phyloP scores from a whole-genome alignment of 2,329 filamentous ascomycete genomes.

The Botryotinia calthae region DNA sequence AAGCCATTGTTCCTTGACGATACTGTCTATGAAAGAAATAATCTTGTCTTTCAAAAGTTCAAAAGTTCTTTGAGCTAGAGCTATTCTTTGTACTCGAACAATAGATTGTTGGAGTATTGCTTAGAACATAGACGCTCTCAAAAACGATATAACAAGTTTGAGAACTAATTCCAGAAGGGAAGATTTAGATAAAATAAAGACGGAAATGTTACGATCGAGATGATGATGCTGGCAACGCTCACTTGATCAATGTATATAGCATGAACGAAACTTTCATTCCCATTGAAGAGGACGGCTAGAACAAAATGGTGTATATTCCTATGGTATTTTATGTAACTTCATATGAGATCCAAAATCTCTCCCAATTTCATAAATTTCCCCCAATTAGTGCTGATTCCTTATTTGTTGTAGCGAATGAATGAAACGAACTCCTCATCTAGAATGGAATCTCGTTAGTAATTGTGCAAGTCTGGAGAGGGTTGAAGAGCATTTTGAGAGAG shows the following conservation, averaged over 20 bases:
- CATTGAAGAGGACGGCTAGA: background rate
- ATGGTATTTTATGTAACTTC: background rate
- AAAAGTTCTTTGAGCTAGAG: background rate
- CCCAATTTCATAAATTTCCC: background rate
- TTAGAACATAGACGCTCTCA: background rate
- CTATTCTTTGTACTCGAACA: background rate
- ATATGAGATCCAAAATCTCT: slow-evolving; percentile 3
- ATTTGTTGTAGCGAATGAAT: slow-evolving; percentile 24
- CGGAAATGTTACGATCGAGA: background rate
- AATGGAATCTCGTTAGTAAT: background rate
- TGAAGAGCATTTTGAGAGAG: background rate
- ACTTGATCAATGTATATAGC: background rate
- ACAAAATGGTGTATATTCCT: slow-evolving; percentile 1
- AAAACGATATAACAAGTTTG: background rate
- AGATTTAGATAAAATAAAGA: background rate
- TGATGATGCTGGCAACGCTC: background rate
- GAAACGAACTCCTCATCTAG: slow-evolving; percentile 26
- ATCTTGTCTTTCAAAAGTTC: background rate
- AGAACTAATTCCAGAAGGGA: background rate
- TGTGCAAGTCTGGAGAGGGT: background rate
- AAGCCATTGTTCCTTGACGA: background rate
- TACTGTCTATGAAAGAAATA: background rate
- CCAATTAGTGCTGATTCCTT: slow-evolving; percentile 1
- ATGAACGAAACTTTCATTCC: background rate
- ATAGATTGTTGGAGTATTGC: background rate